Base-by-base conservation (phyloP, 148 eudicot genomes). In the Amaranthus cruentus region DNA sequence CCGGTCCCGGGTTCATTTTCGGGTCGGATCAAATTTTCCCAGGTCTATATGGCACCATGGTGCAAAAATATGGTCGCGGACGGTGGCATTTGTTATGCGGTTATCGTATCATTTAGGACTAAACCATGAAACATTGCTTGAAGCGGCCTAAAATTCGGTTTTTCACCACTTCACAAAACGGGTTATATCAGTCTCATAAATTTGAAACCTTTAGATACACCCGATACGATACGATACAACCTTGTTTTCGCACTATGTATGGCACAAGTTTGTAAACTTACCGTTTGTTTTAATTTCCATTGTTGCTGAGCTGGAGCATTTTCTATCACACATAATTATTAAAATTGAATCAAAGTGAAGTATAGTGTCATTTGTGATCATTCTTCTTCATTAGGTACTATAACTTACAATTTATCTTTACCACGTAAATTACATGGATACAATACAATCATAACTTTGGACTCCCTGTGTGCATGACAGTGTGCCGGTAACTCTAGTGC, bases 401-500 rank as follows among this genome's bases (percentile, higher is more conserved):
- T 59, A 6, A 60, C 18, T 6, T 54, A 18, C 5, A 13, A 68
- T 38, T 8, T 53, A 47, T 9, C 66, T 21, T 10, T 50, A 4
- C 57, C 7, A 59, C 68, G 28, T 53, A 38, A 55, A 28, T 51
- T 47, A 52, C 8, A 58, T 43, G 74, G 55, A 68, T 61, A 10
- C 13, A 28, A 28, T 28, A 28, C 38, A 15, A 21, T 81, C 76
- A 54, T 75, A 72, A 73, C 84, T 68, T 55, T 61, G 73, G 60
- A 38, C 67, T 75, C 69, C 63, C 79, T 72, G 69, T 86, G 88
- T 86, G 86, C 73, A 14, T 89, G 85, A 81, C 98, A 93, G 98
- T 89, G 84, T 73, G 86, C 98, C 55, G 91, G 96, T 83, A 94
- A 91, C 85, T 94, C 98, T 68, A 94, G 98, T 91, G 98, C 98